A percentile compares a stretch with the other conserved stretches of the same genome.
phyloP scores from a whole-genome alignment of 116 monocot genomes.

The Zostera marina region DNA sequence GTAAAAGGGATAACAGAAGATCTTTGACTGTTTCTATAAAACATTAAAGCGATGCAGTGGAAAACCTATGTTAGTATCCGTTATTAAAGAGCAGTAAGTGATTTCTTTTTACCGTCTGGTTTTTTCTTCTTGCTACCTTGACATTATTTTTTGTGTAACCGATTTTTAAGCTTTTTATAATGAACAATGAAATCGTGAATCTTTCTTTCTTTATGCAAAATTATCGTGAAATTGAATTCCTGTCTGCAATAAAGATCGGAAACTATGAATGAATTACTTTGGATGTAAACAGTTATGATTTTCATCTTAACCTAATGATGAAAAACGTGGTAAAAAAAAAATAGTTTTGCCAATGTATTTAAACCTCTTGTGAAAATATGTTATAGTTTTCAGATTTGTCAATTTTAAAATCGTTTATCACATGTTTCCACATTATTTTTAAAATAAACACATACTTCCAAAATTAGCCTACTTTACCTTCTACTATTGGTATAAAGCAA shows the following conservation, averaged over 20 bases:
- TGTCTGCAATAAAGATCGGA: not conserved
- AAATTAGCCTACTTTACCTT: no score
- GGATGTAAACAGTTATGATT: not conserved
- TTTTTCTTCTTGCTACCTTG: not conserved
- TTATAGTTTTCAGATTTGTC: no score
- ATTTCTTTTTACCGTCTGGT: not conserved
- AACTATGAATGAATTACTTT: not conserved
- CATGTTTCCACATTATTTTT: no score
- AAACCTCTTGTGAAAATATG: no score
- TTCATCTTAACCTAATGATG: no score
- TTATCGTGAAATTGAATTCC: not conserved
- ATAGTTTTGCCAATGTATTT: no score
- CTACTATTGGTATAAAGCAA: no score
- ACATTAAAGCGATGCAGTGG: not conserved
- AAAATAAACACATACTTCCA: no score
- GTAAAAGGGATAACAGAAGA: conserved; percentile 6
- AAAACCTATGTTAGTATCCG: not conserved
- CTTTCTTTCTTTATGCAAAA: not conserved
- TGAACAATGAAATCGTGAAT: not conserved
- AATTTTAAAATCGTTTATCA: no score
- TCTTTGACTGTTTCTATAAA: conserved; percentile 4
- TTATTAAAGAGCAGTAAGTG: not conserved
- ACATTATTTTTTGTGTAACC: not conserved
- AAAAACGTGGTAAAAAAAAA: no score
- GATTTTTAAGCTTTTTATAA: not conserved